Base-by-base conservation (phyloP, 108 stramenopile genomes). In the Heterococcus sp. region DNA sequence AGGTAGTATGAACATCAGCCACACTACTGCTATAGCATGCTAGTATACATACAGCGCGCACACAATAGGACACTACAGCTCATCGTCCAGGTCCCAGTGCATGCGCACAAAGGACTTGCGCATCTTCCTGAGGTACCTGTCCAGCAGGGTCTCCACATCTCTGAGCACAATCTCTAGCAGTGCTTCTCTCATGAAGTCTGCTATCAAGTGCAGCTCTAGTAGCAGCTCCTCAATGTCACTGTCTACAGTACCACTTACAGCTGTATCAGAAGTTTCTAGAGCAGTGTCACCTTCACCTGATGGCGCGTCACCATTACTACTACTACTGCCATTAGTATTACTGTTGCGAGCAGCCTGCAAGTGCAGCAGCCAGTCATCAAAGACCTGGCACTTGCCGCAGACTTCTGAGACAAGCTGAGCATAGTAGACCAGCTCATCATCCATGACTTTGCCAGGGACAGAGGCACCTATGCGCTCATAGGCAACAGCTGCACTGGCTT, bases 51-150 rank as follows among this genome's bases (percentile, higher is more conserved):
- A n/a, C n/a, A n/a, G n/a, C n/a, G n/a, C n/a, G n/a, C n/a, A n/a
- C n/a, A n/a, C n/a, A n/a, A n/a, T n/a, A n/a, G n/a, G n/a, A n/a
- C n/a, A n/a, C n/a, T 78, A 69, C 21, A 37, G 39, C 68, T 81
- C 79, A 26, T 73, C 72, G 64, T 81, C 79, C 37, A 67, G 66
- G 65, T 81, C 79, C 69, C 69, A 81, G 37, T 81, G 67, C 79
- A 81, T 73, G 4, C 79, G 72, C 1, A 67, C 79, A 32, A 81
- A 73, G 34, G 38, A 35, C 71, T 81, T 81, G 21, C 79, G 79
- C 79, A 73, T 73, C 66, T 81, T 81, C 72, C 65, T 37, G 11
- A 81, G 79, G 65, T 81, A 81, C 1, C 79, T 58, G 65, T 73
- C 79, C n/a, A 81, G 35, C 38, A 81, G 79, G 14, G 63, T 36